phyloP scores from a whole-genome alignment of 805 yeast species.

The Kodamaea restingae region DNA sequence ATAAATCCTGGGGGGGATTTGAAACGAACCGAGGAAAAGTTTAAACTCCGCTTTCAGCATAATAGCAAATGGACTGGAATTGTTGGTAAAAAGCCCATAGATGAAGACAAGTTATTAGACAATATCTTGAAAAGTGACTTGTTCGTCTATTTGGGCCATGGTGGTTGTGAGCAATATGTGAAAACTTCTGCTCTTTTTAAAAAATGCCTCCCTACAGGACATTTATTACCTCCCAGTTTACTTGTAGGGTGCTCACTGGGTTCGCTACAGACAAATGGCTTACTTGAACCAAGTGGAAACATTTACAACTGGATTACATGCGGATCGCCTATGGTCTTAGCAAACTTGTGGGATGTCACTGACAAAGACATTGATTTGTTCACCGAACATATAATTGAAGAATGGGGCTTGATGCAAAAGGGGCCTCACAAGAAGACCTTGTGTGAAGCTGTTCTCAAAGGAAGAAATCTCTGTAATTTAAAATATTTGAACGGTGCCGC shows the following conservation, averaged over 20 bases:
- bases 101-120: constrained; percentile 46
- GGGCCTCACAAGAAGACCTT: constrained; percentile 19
- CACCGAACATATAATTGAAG: constrained; percentile 53
- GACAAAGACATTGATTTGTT: constrained; percentile 91
- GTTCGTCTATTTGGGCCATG: constrained; percentile 87
- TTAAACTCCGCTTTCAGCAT: constrained; percentile 41
- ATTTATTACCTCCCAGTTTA: constrained; percentile 54
- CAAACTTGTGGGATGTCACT: constrained; percentile 94
- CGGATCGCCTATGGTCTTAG: constrained; percentile 79
- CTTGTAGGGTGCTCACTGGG: constrained; percentile 93
- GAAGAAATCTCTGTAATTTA: constrained; percentile 68
- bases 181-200: constrained; percentile 47
- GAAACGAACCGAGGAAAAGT: constrained; percentile 55
- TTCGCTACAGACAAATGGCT: constrained; percentile 50
- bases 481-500: constrained; percentile 86
- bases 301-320: constrained; percentile 71
- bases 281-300: constrained; percentile 72
- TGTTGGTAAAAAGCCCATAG: constrained; percentile 49
- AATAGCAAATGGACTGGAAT: constrained; percentile 50
- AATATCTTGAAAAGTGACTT: constrained; percentile 40
- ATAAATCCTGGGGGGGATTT: constrained; percentile 85
- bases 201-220: constrained; percentile 25
- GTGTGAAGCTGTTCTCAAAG: constrained; percentile 52
- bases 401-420: constrained; percentile 55
- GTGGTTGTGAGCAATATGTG: constrained; percentile 88